Evolutionary conservation across 2,329 filamentous ascomycete genomes (phyloP).

Genomic region (Penicillium sp.): DNA sequence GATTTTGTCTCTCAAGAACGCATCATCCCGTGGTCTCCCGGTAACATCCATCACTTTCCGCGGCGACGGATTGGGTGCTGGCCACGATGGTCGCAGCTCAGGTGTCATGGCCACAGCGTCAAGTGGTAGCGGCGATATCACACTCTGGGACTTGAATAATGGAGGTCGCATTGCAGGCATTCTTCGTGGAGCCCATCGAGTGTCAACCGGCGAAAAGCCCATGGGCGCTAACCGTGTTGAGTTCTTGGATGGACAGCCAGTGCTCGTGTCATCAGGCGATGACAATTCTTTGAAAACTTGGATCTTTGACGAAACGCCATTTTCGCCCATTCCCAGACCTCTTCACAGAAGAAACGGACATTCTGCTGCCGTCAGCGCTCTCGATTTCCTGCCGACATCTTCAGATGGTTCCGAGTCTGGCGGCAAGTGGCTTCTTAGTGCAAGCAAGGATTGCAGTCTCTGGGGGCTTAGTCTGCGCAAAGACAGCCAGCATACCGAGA

Average conservation of each 20-base stretch:
- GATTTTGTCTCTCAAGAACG: conserved; percentile 67
- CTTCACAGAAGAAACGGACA: conserved; percentile 87
- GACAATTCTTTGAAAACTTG: conserved; percentile 95
- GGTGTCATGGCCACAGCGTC: conserved; percentile 95
- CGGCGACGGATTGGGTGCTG: conserved; percentile 83
- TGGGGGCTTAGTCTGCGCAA: conserved; percentile 96
- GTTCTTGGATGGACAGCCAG: conserved; percentile 84
- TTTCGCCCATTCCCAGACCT: conserved; percentile 80
- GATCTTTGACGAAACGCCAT: conserved; percentile 93
- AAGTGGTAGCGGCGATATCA: conserved; percentile 76
- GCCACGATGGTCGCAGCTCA: conserved; percentile 77
- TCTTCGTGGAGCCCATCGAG: conserved; percentile 80
- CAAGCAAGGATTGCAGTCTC: conserved; percentile 82
- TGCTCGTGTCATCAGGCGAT: conserved; percentile 83
- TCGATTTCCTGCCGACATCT: conserved; percentile 82
- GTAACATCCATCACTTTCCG: conserved; percentile 87
- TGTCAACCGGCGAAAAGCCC: conserved; percentile 57
- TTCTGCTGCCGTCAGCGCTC: conserved; percentile 76
- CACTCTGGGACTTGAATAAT: conserved; percentile 92
- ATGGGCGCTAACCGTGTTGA: conserved; percentile 79
- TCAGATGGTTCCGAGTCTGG: conserved; percentile 85
- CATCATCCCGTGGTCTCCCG: conserved; percentile 59
- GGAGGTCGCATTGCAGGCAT: conserved; percentile 84
- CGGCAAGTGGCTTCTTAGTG: conserved; percentile 93
- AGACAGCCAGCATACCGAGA: conserved; percentile 88